These are phyloP conservation scores for Saccharomyces hybrid DNA, from an alignment of 1,139 yeast species.

Conservation along the genomic window DNA sequence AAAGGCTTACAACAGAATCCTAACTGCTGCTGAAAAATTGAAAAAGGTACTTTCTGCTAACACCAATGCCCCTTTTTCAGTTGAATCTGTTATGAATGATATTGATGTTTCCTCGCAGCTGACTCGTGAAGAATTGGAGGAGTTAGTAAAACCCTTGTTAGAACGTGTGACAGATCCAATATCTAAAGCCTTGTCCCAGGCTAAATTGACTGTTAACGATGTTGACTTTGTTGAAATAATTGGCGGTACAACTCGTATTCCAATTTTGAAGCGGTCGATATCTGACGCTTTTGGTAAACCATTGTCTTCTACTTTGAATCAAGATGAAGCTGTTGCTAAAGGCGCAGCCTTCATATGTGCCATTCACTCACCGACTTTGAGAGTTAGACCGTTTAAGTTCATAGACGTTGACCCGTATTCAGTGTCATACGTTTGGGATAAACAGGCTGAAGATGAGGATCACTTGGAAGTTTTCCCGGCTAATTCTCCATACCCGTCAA, in stretches of 20 bases:
- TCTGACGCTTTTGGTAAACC: conserved; percentile 77
- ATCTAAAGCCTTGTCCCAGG: conserved; percentile 72
- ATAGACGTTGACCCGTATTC: conserved; percentile 90
- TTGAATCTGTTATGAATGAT: conserved; percentile 96
- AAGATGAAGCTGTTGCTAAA: conserved; percentile 97
- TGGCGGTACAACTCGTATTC: conserved; percentile 98
- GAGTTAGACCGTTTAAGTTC: conserved; percentile 97
- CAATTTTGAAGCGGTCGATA: conserved; percentile 76
- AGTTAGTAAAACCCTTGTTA: conserved; percentile 73
- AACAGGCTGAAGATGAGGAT: conserved; percentile 80
- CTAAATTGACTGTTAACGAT: conserved; percentile 64
- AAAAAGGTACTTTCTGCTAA: conserved; percentile 96
- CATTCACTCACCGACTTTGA: conserved; percentile 95
- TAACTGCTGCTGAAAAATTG: conserved; percentile 83
- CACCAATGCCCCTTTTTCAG: conserved; percentile 86
- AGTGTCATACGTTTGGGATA: conserved; percentile 92
- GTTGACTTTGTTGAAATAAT: conserved; percentile 87
- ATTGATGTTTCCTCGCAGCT: conserved; percentile 88
- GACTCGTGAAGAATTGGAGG: conserved; percentile 90
- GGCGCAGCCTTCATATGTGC: conserved; percentile 99
- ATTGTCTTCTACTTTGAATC: conserved; percentile 91
- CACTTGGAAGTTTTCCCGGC: conserved; percentile 95
- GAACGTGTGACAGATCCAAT: conserved; percentile 70
- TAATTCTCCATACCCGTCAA: conserved; percentile 88
- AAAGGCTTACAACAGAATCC: conserved; percentile 90